These are phyloP conservation scores for Apiotrichum brassicae DNA, from an alignment of 1,284 basidiomycete genomes.

Conservation along the genomic window DNA sequence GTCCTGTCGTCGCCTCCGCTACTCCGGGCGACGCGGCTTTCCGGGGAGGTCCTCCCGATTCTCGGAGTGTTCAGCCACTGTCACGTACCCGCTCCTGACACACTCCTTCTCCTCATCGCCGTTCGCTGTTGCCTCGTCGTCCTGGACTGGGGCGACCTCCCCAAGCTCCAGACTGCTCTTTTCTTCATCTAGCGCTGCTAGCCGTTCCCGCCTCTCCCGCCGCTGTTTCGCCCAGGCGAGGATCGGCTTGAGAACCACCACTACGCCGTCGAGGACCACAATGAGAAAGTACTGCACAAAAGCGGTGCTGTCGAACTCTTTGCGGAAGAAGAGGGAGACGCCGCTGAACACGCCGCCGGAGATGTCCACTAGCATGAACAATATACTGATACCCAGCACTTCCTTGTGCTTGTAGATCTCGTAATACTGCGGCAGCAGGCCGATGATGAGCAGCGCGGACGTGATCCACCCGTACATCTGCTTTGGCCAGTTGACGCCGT, in stretches of 20 bases:
- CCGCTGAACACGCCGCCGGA: conserved; percentile 63
- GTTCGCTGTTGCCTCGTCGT: too few species aligned
- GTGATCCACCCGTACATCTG: conserved; percentile 62
- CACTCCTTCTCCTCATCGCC: too few species aligned
- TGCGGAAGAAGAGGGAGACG: conserved; percentile 64
- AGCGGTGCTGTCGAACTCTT: conserved; percentile 60
- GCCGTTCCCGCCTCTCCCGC: neutral
- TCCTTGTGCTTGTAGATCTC: conserved; percentile 66
- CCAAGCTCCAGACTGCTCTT: neutral
- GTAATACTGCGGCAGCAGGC: conserved; percentile 56
- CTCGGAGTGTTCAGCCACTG: too few species aligned
- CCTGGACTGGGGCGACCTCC: too few species aligned
- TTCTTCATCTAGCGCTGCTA: neutral
- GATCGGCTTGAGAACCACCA: conserved; percentile 56
- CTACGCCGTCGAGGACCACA: conserved; percentile 56
- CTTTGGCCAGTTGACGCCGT: conserved; percentile 51
- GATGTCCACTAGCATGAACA: conserved; percentile 66
- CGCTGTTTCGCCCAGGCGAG: conserved; percentile 55
- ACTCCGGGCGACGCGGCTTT: too few species aligned
- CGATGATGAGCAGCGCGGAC: conserved; percentile 57
- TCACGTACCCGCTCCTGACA: too few species aligned
- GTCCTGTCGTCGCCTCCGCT: too few species aligned
- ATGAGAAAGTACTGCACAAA: conserved; percentile 51
- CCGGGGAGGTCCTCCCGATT: too few species aligned
- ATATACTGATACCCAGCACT: conserved; percentile 65